Evolutionary conservation across 306 rosid genomes (phyloP).

Genomic region (Gastrolobium bilobum): DNA sequence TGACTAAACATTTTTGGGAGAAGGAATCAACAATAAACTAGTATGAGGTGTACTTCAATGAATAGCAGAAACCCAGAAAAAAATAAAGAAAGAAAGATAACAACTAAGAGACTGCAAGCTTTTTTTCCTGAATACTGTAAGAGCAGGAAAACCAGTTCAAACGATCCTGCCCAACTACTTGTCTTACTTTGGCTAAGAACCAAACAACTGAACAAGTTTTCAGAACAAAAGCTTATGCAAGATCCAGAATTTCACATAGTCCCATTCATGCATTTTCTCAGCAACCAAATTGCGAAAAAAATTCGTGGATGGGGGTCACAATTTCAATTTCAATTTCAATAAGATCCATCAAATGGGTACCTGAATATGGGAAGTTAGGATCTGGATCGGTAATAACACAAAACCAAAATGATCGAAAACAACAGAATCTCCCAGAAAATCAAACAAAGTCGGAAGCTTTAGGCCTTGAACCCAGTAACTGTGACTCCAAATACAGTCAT

Average conservation of each 20-base stretch:
- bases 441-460: slow-evolving; percentile 31
- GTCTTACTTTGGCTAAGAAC: slow-evolving; percentile 19
- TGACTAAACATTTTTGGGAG: background rate
- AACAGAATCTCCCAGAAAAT: slow-evolving; percentile 29
- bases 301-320: slow-evolving; percentile 19
- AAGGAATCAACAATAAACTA: slow-evolving; percentile 19
- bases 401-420: slow-evolving; percentile 40
- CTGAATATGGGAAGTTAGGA: slow-evolving; percentile 58
- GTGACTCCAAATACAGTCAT: slow-evolving; percentile 30
- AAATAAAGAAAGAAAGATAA: background rate
- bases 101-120: slow-evolving; percentile 1
- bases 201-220: slow-evolving; percentile 37
- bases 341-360: slow-evolving; percentile 65
- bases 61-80: background rate
- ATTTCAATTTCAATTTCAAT: slow-evolving; percentile 45
- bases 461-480: slow-evolving; percentile 30
- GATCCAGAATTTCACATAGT: slow-evolving; percentile 31
- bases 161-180: slow-evolving; percentile 34
- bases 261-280: slow-evolving; percentile 24
- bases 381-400: slow-evolving; percentile 60
- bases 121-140: background rate
- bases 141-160: slow-evolving; percentile 26
- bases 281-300: slow-evolving; percentile 34
- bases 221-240: slow-evolving; percentile 15
- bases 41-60: background rate